phyloP scores from a whole-genome alignment of 257 asterid species.

The Rubia yunnanensis region DNA sequence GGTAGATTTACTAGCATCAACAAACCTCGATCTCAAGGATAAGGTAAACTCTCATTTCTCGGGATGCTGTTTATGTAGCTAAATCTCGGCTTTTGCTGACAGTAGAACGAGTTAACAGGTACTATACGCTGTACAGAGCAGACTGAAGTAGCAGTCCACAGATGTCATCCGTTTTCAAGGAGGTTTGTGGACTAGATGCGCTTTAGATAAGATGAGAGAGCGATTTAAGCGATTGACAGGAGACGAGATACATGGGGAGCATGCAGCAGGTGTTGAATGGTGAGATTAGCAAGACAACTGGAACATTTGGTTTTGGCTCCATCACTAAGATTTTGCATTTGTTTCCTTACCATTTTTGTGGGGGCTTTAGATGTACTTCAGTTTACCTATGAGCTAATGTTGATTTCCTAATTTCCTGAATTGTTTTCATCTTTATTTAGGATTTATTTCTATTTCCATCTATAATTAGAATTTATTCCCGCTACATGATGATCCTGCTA shows the following conservation, averaged over 20 bases:
- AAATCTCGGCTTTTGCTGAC: not conserved
- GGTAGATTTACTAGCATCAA: conserved; percentile 45
- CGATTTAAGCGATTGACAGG: conserved; percentile 39
- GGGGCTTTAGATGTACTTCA: not conserved
- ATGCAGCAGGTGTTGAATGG: conserved; percentile 42
- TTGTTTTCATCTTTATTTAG: not conserved
- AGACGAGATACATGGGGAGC: conserved; percentile 41
- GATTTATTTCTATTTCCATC: too few relatives aligned
- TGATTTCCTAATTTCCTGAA: not conserved
- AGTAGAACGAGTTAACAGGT: conserved; percentile 34
- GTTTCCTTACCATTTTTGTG: not conserved
- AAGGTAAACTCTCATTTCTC: conserved; percentile 36
- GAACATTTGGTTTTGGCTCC: not conserved
- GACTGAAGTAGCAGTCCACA: conserved; percentile 40
- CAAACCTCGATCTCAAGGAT: conserved; percentile 80
- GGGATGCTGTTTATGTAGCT: not conserved
- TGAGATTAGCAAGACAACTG: conserved; percentile 39
- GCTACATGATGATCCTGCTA: not conserved
- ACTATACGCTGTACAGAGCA: conserved; percentile 53
- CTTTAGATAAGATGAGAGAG: conserved; percentile 38
- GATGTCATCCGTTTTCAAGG: conserved; percentile 48
- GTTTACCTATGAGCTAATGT: too few relatives aligned
- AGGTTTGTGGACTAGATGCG: conserved; percentile 47
- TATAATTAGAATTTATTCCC: not conserved
- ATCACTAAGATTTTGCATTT: not conserved